A percentile compares a stretch with the other conserved stretches of the same genome.
These are phyloP conservation scores for Colletotrichum limetticola DNA, from an alignment of 2,329 filamentous ascomycete species.

Conservation along the genomic window DNA sequence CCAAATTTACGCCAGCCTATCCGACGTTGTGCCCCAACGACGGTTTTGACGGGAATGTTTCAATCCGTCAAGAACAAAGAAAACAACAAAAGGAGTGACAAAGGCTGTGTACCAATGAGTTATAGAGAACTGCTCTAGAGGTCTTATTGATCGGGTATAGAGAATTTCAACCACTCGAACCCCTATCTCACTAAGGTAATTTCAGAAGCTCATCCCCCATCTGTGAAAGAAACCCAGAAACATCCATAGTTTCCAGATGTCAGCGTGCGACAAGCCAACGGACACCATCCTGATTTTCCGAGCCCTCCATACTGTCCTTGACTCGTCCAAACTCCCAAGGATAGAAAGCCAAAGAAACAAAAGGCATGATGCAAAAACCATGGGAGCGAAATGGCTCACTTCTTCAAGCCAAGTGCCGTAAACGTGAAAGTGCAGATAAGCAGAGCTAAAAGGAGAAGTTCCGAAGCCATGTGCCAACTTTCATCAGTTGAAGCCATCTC, in stretches of 20 bases:
- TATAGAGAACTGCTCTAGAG: constrained; percentile 10
- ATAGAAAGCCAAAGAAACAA: constrained; percentile 11
- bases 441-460: not conserved
- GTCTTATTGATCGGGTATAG: constrained; percentile 12
- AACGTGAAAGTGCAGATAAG: not conserved
- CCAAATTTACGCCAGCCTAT: not conserved
- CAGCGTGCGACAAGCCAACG: constrained; percentile 17
- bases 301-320: not conserved
- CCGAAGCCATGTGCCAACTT: not conserved
- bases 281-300: not conserved
- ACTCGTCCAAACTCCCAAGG: constrained; percentile 5
- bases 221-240: constrained; percentile 21
- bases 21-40: not conserved
- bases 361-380: not conserved
- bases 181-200: constrained; percentile 5
- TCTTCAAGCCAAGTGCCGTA: not conserved
- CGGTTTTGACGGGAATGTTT: not conserved
- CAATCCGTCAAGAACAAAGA: constrained; percentile 6
- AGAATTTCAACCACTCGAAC: constrained; percentile 16
- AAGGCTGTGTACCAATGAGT: not conserved
- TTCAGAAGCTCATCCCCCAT: not conserved
- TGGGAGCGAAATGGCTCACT: not conserved
- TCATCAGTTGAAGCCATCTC: not conserved
- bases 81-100: not conserved
- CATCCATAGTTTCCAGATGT: not conserved